Evolutionary conservation across 2,329 filamentous ascomycete species (phyloP).

Genomic region (Diaporthe aspalathi): DNA sequence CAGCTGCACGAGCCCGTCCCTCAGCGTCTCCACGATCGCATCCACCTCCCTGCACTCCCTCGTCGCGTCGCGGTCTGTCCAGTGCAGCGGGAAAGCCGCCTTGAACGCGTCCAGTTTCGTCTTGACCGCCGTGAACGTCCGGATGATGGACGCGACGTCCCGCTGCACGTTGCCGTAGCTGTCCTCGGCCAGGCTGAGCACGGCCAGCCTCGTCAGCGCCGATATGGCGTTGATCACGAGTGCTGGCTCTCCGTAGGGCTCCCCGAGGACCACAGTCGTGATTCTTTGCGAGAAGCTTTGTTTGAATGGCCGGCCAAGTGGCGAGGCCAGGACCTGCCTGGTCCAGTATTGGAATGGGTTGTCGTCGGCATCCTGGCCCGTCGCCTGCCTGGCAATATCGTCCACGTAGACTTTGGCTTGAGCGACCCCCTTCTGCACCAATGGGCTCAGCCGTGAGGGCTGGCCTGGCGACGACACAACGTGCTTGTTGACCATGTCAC

Average conservation of each 20-base stretch:
- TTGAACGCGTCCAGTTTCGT: constrained; percentile 77
- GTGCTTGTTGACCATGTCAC: constrained; percentile 56
- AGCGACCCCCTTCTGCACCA: constrained; percentile 62
- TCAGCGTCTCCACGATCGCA: constrained; percentile 73
- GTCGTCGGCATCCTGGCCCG: constrained; percentile 61
- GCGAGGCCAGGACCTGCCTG: constrained; percentile 60
- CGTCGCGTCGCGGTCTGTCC: constrained; percentile 77
- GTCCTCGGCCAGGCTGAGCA: constrained; percentile 83
- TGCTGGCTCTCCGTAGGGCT: constrained; percentile 76
- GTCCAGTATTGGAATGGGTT: constrained; percentile 61
- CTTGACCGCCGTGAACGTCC: constrained; percentile 76
- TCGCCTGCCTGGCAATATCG: constrained; percentile 65
- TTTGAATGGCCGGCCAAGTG: constrained; percentile 75
- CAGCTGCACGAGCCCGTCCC: constrained; percentile 72
- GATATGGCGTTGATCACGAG: constrained; percentile 79
- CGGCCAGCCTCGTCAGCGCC: constrained; percentile 75
- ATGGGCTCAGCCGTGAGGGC: constrained; percentile 61
- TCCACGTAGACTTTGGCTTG: constrained; percentile 61
- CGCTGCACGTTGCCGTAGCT: constrained; percentile 86
- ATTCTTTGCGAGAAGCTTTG: constrained; percentile 75
- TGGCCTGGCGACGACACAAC: constrained; percentile 61
- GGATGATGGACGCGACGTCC: constrained; percentile 80
- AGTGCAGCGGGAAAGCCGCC: constrained; percentile 71
- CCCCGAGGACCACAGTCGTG: constrained; percentile 76
- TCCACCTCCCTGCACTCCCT: constrained; percentile 76